A percentile compares a stretch with the other conserved stretches of the same genome.
These are phyloP conservation scores for Geotrichum ghanense DNA, from an alignment of 805 yeast genomes.

Conservation along the genomic window DNA sequence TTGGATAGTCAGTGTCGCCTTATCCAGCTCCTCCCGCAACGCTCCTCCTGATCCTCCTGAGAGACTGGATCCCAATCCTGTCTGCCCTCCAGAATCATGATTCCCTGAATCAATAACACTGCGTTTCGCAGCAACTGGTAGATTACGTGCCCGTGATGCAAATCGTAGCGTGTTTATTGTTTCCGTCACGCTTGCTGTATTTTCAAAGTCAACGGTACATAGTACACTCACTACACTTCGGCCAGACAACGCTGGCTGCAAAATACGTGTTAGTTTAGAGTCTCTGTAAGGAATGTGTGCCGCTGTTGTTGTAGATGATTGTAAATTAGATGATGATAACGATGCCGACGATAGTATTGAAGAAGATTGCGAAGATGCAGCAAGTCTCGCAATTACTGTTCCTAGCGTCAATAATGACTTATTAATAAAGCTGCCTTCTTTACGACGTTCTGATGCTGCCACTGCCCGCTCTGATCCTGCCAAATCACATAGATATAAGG, in stretches of 20 bases:
- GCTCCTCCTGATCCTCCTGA: too few relatives aligned
- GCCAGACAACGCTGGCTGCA: conserved; percentile 90
- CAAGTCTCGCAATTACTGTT: conserved; percentile 75
- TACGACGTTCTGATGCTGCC: conserved; percentile 63
- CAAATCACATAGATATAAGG: conserved; percentile 80
- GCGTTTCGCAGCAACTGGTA: conserved; percentile 54
- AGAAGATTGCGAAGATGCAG: conserved; percentile 31
- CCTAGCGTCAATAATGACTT: conserved; percentile 83
- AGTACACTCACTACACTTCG: conserved; percentile 71
- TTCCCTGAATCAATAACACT: too few relatives aligned
- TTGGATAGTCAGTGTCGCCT: conserved; percentile 38
- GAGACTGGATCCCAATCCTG: not conserved
- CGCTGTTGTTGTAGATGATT: conserved; percentile 16
- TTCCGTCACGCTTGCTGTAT: conserved; percentile 53
- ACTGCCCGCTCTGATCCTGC: conserved; percentile 95
- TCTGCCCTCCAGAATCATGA: too few relatives aligned
- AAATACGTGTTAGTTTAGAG: conserved; percentile 76
- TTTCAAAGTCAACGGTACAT: conserved; percentile 41
- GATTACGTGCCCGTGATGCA: conserved; percentile 87
- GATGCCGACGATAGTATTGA: conserved; percentile 29
- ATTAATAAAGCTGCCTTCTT: conserved; percentile 90
- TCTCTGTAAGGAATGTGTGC: conserved; percentile 89
- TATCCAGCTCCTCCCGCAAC: conserved; percentile 29
- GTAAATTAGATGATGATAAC: conserved; percentile 10
- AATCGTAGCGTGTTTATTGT: conserved; percentile 80